Percentiles rank a stretch among this genome's conserved stretches.
Evolutionary conservation across 192 early-diverging fungal species (phyloP).

Genomic region (Backusella australiensis): DNA sequence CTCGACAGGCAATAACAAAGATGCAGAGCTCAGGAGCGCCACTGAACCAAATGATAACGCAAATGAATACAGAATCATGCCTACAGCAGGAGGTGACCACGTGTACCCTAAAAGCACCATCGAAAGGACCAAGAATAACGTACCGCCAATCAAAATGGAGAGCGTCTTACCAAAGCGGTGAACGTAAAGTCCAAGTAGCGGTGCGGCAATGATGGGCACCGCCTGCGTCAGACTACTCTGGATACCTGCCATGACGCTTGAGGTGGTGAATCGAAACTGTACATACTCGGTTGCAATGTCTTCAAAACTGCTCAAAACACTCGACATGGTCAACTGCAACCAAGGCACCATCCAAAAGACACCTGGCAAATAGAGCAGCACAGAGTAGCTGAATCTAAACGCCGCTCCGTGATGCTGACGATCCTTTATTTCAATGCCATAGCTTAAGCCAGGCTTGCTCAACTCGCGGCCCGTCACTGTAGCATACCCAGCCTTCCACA

Average conservation of each 20-base stretch:
- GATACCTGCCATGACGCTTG: conserved; percentile 22
- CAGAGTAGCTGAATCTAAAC: neutral
- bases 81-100: conserved; percentile 45
- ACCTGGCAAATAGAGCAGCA: conserved; percentile 18
- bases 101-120: conserved; percentile 51
- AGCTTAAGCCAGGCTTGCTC: neutral
- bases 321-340: conserved; percentile 28
- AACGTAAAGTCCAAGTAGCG: conserved; percentile 48
- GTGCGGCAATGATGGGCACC: conserved; percentile 54
- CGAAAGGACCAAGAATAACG: conserved; percentile 16
- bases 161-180: conserved; percentile 53
- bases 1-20: conserved; percentile 47
- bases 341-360: conserved; percentile 31
- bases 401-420: neutral
- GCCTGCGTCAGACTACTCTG: conserved; percentile 49
- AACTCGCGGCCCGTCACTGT: conserved; percentile 9
- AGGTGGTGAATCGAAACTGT: conserved; percentile 26
- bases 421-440: neutral
- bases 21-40: conserved; percentile 49
- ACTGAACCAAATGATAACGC: conserved; percentile 56
- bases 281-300: conserved; percentile 28
- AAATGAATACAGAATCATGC: conserved; percentile 52
- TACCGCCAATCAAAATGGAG: conserved; percentile 29
- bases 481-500: conserved; percentile 23
- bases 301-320: conserved; percentile 33